Evolutionary conservation across 2,329 filamentous ascomycete species (phyloP).

Genomic region (Fusarium nygamai): DNA sequence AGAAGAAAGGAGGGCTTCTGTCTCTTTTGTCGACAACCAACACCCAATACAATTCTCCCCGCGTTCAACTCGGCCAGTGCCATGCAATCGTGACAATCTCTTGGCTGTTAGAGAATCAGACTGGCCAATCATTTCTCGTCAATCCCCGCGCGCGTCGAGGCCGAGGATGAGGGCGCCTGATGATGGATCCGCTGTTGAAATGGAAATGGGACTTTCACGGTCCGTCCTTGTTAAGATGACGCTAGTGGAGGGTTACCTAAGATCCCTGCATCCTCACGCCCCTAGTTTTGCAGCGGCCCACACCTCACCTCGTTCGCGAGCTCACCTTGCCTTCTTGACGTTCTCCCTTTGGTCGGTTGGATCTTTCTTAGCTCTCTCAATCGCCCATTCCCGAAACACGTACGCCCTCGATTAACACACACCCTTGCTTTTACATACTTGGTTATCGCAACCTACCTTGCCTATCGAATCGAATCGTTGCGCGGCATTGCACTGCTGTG

Average conservation of each 20-base stretch:
- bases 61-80: neutral
- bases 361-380: slow-evolving; percentile 18
- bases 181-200: slow-evolving; percentile 8
- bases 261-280: slow-evolving; percentile 25
- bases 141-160: slow-evolving; percentile 25
- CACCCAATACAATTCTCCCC: slow-evolving; percentile 8
- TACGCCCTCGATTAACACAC: slow-evolving; percentile 18
- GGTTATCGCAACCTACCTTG: slow-evolving; percentile 14
- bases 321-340: neutral
- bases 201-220: slow-evolving; percentile 5
- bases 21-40: neutral
- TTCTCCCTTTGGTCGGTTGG: slow-evolving; percentile 32
- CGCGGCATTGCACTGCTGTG: neutral
- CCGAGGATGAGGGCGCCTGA: slow-evolving; percentile 19
- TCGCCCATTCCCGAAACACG: slow-evolving; percentile 33
- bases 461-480: slow-evolving; percentile 3
- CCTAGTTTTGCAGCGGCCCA: slow-evolving; percentile 12
- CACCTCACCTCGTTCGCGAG: slow-evolving; percentile 15
- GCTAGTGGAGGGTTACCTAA: neutral
- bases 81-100: slow-evolving; percentile 2
- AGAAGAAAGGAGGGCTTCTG: neutral
- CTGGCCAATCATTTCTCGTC: neutral
- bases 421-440: slow-evolving; percentile 4
- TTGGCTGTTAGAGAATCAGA: neutral
- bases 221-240: neutral